Evolutionary conservation across 441 rosid species (phyloP), one percentile per base, ranked within the genome.

Genomic region (Pelargonium citronellum): DNA sequence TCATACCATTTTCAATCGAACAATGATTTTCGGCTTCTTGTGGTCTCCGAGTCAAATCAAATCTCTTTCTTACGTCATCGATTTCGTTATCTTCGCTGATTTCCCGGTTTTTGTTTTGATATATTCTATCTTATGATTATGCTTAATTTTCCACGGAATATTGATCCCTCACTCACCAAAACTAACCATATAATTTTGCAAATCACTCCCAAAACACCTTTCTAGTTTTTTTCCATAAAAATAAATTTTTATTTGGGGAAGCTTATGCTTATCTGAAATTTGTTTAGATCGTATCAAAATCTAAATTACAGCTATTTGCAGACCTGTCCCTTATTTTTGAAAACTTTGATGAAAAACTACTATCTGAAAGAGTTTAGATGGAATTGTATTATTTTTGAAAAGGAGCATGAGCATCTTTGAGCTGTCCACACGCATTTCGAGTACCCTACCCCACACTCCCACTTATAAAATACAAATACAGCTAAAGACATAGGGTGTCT

Each of bases 401-500:
- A 34, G 39, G 39, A 17, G 62, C 19, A 55, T 17, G 62, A 55
- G 62, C 62, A 55, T 17, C 62, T 55, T 17, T 17, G 16, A 62
- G 39, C 41, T 62, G 66, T 62, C 66, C 44, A 67, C 39, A 39
- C 9, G 64, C 13, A 20, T 60, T 71, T 55, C 55, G 20, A 66
- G 27, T 11, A 43, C 20, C 20, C 9, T 4, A 16, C 11, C 7
- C 39, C 39, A 4, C 39, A 34, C 8, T 46, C 13, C 1, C 53
- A 9, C 2, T 53, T 16, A 63, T 3, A 17, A 66, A 46, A 44
- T 1, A 5, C 49, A 13, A 57, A 62, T 4, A 27, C 9, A 30
- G 66, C 8, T 43, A 41, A 67, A 69, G 34, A 22, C 68, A 74
- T 46, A 64, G 60, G 55, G 5, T 57, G 72, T 62, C 69, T 58